A percentile compares a stretch with the other conserved stretches of the same genome.
Conservation (phyloP, 2,329 filamentous ascomycete genomes). For the Phialophora macrospora region DNA sequence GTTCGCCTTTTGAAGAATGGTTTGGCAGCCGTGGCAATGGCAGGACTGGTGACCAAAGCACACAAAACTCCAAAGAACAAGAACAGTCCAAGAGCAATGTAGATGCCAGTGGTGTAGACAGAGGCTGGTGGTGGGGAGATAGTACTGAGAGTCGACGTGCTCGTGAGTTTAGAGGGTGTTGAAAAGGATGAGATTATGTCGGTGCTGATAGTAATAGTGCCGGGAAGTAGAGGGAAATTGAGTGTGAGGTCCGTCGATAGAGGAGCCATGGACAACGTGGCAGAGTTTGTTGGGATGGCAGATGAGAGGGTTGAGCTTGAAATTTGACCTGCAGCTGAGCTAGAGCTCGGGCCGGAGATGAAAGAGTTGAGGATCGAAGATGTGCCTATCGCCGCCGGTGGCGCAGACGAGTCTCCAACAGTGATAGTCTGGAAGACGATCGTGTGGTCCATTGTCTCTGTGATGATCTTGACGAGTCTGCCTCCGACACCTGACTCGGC, state of each 20-base stretch:
- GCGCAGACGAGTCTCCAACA: not conserved
- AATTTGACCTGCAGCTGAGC: not conserved
- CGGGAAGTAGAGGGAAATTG: not conserved
- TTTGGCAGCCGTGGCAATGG: not conserved
- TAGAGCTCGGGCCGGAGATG: not conserved
- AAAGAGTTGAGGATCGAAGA: not conserved
- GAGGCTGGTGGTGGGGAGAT: slow-evolving; percentile 13
- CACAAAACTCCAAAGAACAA: slow-evolving; percentile 25
- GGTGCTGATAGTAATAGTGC: not conserved
- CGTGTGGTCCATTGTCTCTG: slow-evolving; percentile 1
- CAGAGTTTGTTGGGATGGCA: not conserved
- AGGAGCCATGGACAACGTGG: not conserved
- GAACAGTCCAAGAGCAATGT: slow-evolving; percentile 26
- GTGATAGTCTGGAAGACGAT: not conserved
- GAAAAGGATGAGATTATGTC: not conserved
- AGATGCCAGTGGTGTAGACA: slow-evolving; percentile 14
- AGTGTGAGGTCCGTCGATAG: not conserved
- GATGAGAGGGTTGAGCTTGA: not conserved
- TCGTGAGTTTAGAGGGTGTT: not conserved
- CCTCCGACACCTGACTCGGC: not conserved
- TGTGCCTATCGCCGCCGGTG: not conserved
- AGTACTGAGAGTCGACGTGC: slow-evolving; percentile 1
- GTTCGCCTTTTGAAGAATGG: slow-evolving; percentile 1
- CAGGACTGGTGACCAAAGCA: slow-evolving; percentile 18
- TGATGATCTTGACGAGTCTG: not conserved